Percentiles rank a stretch among this genome's conserved stretches.
Conservation (phyloP, 179 eudicot genomes). For the Actinidia arguta region DNA sequence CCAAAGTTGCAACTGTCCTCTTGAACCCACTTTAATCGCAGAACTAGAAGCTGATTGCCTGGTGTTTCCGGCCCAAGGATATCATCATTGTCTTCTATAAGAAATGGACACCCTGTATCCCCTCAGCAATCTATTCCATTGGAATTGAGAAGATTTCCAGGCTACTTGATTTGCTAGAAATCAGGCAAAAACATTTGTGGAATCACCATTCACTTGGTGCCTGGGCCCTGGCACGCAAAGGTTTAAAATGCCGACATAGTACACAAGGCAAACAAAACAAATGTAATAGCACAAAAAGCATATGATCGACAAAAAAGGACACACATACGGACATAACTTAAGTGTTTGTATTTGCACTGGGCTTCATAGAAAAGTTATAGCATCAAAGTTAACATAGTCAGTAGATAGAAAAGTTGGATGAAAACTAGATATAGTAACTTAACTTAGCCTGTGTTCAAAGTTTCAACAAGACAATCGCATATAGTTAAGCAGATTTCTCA, state of each 20-base stretch:
- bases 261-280: not conserved
- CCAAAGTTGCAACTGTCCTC: conserved; percentile 54
- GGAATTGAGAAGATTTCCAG: conserved; percentile 27
- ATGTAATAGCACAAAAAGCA: not conserved
- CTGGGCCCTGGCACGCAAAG: conserved; percentile 37
- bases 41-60: conserved; percentile 70
- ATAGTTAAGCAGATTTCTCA: not conserved
- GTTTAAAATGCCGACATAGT: not conserved
- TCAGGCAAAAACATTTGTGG: conserved; percentile 35
- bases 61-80: conserved; percentile 75
- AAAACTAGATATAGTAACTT: not conserved
- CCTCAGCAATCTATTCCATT: conserved; percentile 27
- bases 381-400: not conserved
- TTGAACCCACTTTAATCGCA: conserved; percentile 81
- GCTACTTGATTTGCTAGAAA: conserved; percentile 41
- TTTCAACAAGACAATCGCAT: not conserved
- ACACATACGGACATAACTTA: not conserved
- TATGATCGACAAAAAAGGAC: not conserved
- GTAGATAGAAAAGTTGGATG: not conserved
- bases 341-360: not conserved
- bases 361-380: not conserved
- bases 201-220: conserved; percentile 36
- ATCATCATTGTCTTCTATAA: conserved; percentile 43
- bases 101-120: conserved; percentile 29
- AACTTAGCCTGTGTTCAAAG: not conserved